Evolutionary conservation across 2,329 filamentous ascomycete genomes (phyloP).

Genomic region (Penicillium brevicompactum): DNA sequence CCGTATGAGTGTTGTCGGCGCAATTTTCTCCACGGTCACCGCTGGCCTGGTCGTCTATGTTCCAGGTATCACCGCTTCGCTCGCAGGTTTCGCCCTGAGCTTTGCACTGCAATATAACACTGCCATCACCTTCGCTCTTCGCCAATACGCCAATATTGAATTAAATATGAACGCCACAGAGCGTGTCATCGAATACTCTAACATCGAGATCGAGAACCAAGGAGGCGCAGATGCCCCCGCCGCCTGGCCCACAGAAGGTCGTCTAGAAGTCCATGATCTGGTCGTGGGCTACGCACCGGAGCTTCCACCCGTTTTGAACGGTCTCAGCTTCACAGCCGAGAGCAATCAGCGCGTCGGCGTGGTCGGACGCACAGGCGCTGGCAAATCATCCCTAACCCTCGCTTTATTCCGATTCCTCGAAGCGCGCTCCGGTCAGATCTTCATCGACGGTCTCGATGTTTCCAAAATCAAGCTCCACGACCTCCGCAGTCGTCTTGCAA

Average conservation of each 20-base stretch:
- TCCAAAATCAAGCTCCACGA: slow-evolving; percentile 52
- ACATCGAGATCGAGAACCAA: slow-evolving; percentile 35
- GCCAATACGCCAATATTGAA: slow-evolving; percentile 71
- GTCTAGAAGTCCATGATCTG: slow-evolving; percentile 71
- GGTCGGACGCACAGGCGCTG: slow-evolving; percentile 38
- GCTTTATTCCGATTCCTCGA: slow-evolving; percentile 36
- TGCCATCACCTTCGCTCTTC: slow-evolving; percentile 67
- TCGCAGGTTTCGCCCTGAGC: slow-evolving; percentile 75
- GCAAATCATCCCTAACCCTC: slow-evolving; percentile 37
- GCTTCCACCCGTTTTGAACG: slow-evolving; percentile 51
- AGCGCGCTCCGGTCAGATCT: slow-evolving; percentile 26
- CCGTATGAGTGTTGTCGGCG: slow-evolving; percentile 70
- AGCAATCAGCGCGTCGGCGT: slow-evolving; percentile 34
- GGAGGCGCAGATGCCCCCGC: slow-evolving; percentile 28
- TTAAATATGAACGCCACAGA: slow-evolving; percentile 46
- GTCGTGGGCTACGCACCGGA: slow-evolving; percentile 73
- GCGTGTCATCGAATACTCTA: slow-evolving; percentile 58
- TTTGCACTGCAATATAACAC: slow-evolving; percentile 72
- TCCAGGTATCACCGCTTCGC: slow-evolving; percentile 65
- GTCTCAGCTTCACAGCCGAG: slow-evolving; percentile 27
- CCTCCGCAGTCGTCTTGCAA: slow-evolving; percentile 72
- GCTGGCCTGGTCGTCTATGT: slow-evolving; percentile 66
- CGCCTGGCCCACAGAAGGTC: slow-evolving; percentile 56
- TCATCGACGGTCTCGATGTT: slow-evolving; percentile 50
- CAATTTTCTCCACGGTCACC: slow-evolving; percentile 69